Percentiles rank a stretch among this genome's conserved stretches.
Conservation (phyloP, 345 rosid genomes). For the Salix suchowensis region DNA sequence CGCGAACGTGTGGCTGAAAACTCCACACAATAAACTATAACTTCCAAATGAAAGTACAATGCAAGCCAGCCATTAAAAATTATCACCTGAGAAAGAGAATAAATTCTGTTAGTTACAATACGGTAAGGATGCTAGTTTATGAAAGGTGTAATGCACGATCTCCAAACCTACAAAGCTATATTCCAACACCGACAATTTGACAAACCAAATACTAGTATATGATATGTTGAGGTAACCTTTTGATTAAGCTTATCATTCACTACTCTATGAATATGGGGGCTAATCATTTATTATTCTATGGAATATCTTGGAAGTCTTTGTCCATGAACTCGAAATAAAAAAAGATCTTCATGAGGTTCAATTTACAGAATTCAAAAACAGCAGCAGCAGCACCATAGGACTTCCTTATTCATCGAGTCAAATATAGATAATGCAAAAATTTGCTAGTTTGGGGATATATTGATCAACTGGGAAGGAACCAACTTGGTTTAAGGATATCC, state of each 20-base stretch:
- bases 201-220: background rate
- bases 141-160: background rate
- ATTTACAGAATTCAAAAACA: background rate
- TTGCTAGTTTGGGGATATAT: background rate
- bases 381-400: background rate
- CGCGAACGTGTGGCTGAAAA: background rate
- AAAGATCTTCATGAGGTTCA: background rate
- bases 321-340: background rate
- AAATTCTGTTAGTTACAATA: background rate
- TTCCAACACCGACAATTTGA: background rate
- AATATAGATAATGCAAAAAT: background rate
- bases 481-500: background rate
- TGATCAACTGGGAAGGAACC: background rate
- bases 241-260: too few relatives aligned
- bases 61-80: background rate
- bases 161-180: background rate
- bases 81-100: conserved; percentile 13
- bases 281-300: background rate
- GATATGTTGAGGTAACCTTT: background rate
- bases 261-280: too few relatives aligned
- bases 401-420: background rate
- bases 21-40: background rate
- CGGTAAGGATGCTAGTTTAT: background rate
- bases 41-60: background rate
- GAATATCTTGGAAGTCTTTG: background rate